Base-by-base conservation (phyloP, 1,139 yeast species). In the Oligophagozyma castellii region DNA sequence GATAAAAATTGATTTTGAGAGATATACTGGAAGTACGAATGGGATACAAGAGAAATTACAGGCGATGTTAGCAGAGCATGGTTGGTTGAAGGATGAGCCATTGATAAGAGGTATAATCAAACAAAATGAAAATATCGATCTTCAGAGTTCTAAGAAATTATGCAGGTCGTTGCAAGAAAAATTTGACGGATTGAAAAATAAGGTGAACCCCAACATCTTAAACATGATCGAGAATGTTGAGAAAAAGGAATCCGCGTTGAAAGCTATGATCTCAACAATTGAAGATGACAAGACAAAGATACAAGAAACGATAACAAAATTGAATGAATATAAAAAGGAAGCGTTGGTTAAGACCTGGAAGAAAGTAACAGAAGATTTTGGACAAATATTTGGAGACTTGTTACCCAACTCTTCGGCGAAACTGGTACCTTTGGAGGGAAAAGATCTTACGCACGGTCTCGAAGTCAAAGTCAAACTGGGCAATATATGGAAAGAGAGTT, bases 141-240 rank as follows among this genome's bases (percentile, higher is more conserved):
- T 81, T 19, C 68, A 66, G 4, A 76, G 75, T 37, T 67, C 73
- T 40, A 68, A 72, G 35, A 67, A 65, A 14, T 71, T 75, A 38
- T 66, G 74, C 28, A 59, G 56, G 8, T 64, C 67, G 23, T 63
- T 83, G 38, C 61, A 67, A 25, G 81, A 70, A 18, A 67, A 73
- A 36, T 73, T 73, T 45, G 68, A 70, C 36, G 71, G 71, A n/a
- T 73, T 86, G 79, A 77, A 71, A 57, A 65, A 86, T 35, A 79
- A 75, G 41, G 94, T 89, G 18, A 86, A 86, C 46, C 68, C 80
- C 8, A 79, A 84, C 46, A 89, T 89, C 37, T 81, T 86, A 86
- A 74, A 76, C 44, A 80, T 84, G 83, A 83, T 92, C 41, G 96
- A 86, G 45, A 80, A 77, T 40, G 93, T 84, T 13, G 95, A 86